Evolutionary conservation across 495 filamentous ascomycete species (phyloP).

Genomic region (Penicillium diatomitis): DNA sequence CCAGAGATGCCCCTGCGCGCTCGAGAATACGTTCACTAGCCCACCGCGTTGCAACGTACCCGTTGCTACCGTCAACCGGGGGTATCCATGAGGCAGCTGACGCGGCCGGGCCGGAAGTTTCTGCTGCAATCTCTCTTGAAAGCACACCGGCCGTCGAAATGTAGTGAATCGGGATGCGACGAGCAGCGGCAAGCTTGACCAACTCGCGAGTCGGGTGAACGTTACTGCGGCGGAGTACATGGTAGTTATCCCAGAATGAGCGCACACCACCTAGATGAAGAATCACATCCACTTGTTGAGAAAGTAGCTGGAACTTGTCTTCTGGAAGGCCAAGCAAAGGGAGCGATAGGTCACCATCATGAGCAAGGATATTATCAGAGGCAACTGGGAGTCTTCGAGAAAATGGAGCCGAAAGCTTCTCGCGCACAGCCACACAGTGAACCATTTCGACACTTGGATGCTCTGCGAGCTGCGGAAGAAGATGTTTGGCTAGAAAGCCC

Average conservation of each 20-base stretch:
- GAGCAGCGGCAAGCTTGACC: slow-evolving; percentile 14
- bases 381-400: background rate
- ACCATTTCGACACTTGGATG: background rate
- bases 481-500: slow-evolving; percentile 9
- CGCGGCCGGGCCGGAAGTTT: slow-evolving; percentile 12
- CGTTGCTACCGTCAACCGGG: slow-evolving; percentile 20
- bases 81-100: slow-evolving; percentile 8
- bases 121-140: slow-evolving; percentile 1
- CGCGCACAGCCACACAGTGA: slow-evolving; percentile 6
- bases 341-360: slow-evolving; percentile 24
- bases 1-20: background rate
- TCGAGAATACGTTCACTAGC: slow-evolving; percentile 5
- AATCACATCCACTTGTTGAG: slow-evolving; percentile 21
- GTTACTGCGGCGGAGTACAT: slow-evolving; percentile 24
- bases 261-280: slow-evolving; percentile 37
- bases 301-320: slow-evolving; percentile 10
- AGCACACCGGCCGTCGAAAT: slow-evolving; percentile 26
- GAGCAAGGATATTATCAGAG: background rate
- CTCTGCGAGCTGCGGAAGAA: background rate
- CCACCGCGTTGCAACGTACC: slow-evolving; percentile 10
- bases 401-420: background rate
- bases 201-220: slow-evolving; percentile 28
- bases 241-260: slow-evolving; percentile 35
- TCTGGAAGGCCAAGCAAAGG: slow-evolving; percentile 24
- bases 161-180: slow-evolving; percentile 33